Evolutionary conservation across 208 protist genomes (phyloP), one percentile per base, ranked within the genome.

Genomic region (Trichomonas gallinae): DNA sequence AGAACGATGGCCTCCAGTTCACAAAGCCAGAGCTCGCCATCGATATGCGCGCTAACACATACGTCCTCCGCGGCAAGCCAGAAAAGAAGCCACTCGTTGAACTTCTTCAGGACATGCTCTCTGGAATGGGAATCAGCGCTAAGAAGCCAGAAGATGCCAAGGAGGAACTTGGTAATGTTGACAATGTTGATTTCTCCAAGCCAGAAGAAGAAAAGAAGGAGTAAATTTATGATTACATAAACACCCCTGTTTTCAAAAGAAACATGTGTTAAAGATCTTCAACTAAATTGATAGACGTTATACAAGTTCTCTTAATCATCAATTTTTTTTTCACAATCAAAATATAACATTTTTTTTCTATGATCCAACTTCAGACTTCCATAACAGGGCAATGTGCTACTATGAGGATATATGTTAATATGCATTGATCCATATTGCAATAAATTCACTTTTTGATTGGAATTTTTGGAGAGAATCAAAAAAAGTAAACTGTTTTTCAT

Each of bases 161-260:
- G 17, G 44, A 93, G 34, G 87, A 93, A 10, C 87, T 93, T 36
- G 87, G 87, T 6, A 44, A 93, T 93, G 87, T 93, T 51, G 40
- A 42, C 44, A 44, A 93, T 93, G 87, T 93, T 93, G 87, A 93
- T 42, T 93, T 93, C 36, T 44, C n/a, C 0, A 93, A 93, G 31
- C 44, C 87, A 58, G 87, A 93, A 51, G 87, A 93, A 93, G 87
- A 93, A 26, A 93, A 93, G 23, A 48, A 48, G n/a, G 87, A 48
- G 26, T 42, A 34, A 48, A 44, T 26, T 38, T 31, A 34, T 48
- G 44, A 42, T 85, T 42, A 42, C 26, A 85, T 85, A 42, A 85
- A 42, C 36, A 85, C 36, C 36, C 26, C 26, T 85, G 34, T 34
- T 85, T 34, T 42, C 81, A 34, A 85, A 34, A 85, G 26, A 40